Conservation (phyloP, 192 early-diverging fungal species). For the Linnemannia zychae region DNA sequence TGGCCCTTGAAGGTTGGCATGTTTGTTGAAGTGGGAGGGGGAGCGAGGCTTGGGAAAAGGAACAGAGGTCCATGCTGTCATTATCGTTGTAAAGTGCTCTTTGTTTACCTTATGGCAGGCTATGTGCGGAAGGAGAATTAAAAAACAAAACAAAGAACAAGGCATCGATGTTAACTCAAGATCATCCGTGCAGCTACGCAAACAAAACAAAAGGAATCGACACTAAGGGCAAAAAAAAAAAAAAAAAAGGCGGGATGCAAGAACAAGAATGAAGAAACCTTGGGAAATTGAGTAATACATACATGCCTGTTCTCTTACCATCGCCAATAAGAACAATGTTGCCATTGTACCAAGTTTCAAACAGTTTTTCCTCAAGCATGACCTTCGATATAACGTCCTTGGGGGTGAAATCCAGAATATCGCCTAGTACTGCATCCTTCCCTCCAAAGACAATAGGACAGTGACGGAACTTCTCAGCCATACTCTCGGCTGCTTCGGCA, state of each 20-base stretch:
- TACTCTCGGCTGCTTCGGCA: slow-evolving; percentile 4
- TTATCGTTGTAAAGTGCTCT: not conserved
- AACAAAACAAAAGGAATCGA: not conserved
- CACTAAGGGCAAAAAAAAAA: not conserved
- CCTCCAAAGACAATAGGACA: slow-evolving; percentile 14
- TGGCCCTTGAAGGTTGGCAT: not conserved
- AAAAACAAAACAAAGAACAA: not conserved
- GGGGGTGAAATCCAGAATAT: slow-evolving; percentile 24
- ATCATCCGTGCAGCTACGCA: too few relatives aligned
- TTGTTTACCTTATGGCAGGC: slow-evolving; percentile 5
- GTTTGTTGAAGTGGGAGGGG: too few relatives aligned
- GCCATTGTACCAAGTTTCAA: slow-evolving; percentile 33
- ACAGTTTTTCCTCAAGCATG: slow-evolving; percentile 35
- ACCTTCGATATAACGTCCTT: slow-evolving; percentile 30
- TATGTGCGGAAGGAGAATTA: not conserved
- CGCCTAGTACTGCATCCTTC: not conserved
- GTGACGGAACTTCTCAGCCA: slow-evolving; percentile 20
- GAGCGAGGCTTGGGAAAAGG: too few relatives aligned
- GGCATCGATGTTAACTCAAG: not conserved
- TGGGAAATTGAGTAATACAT: not conserved
- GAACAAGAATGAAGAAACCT: not conserved
- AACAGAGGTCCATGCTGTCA: not conserved
- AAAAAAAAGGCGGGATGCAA: not conserved
- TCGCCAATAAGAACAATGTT: slow-evolving; percentile 34
- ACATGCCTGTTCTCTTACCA: slow-evolving; percentile 8